Evolutionary conservation across 371 early-diverging fungal genomes (phyloP).

Genomic region (Mortierella sp.): DNA sequence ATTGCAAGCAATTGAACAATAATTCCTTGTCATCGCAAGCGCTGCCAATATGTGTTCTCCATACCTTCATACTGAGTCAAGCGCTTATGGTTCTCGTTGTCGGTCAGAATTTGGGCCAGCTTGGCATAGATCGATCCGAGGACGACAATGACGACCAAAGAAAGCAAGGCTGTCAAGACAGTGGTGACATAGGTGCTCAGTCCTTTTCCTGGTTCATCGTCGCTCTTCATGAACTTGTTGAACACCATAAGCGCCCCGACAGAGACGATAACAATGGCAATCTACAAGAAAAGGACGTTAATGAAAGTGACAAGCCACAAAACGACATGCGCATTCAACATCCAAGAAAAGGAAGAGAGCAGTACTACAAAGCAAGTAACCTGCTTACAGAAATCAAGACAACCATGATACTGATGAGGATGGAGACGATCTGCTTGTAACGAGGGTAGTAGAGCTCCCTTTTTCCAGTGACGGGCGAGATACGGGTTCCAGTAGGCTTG

Average conservation of each 20-base stretch:
- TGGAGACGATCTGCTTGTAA: slow-evolving; percentile 36
- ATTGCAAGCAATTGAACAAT: background rate
- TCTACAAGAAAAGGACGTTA: slow-evolving; percentile 12
- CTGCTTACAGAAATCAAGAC: slow-evolving; percentile 49
- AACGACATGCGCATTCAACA: background rate
- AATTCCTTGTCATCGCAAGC: background rate
- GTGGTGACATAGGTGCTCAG: slow-evolving; percentile 8
- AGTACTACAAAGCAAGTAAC: background rate
- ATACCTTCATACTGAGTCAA: slow-evolving; percentile 62
- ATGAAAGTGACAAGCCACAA: background rate
- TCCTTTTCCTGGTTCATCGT: background rate
- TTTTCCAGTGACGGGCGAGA: slow-evolving; percentile 65
- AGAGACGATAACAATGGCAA: slow-evolving; percentile 51
- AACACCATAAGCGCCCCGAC: slow-evolving; percentile 47
- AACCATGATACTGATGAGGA: slow-evolving; percentile 42
- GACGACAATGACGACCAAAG: slow-evolving; percentile 50
- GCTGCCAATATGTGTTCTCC: background rate
- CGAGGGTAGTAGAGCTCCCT: slow-evolving; percentile 62
- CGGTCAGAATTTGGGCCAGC: slow-evolving; percentile 57
- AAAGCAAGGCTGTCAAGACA: slow-evolving; percentile 47
- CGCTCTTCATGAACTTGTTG: slow-evolving; percentile 16
- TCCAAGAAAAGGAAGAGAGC: background rate
- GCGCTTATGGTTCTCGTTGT: slow-evolving; percentile 67
- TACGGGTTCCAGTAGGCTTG: slow-evolving; percentile 53
- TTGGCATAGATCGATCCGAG: slow-evolving; percentile 54